Evolutionary conservation across 2,329 filamentous ascomycete genomes (phyloP).

Genomic region (Chlorencoelia australis): DNA sequence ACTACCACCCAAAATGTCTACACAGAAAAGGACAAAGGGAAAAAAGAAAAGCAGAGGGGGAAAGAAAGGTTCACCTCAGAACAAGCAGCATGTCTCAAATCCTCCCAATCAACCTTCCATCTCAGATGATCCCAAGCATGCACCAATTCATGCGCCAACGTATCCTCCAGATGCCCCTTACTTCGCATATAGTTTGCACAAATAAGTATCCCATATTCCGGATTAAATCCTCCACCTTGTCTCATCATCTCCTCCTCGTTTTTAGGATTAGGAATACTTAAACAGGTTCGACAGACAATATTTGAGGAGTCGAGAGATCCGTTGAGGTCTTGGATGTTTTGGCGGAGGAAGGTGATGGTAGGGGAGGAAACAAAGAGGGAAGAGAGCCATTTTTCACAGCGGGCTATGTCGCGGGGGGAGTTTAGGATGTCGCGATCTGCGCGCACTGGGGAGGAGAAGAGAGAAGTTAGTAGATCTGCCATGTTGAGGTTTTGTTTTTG

Average conservation of each 20-base stretch:
- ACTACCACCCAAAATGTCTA: slow-evolving; percentile 12
- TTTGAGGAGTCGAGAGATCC: slow-evolving; percentile 64
- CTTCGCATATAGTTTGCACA: slow-evolving; percentile 87
- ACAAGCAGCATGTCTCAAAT: slow-evolving; percentile 84
- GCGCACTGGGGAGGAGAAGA: too few species aligned
- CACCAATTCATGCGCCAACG: slow-evolving; percentile 93
- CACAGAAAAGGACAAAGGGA: background rate
- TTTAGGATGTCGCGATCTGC: slow-evolving; percentile 63
- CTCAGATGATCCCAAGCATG: slow-evolving; percentile 90
- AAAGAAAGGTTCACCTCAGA: slow-evolving; percentile 57
- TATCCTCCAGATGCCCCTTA: slow-evolving; percentile 79
- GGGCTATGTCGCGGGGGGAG: slow-evolving; percentile 67
- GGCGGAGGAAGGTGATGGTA: slow-evolving; percentile 73
- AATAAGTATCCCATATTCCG: slow-evolving; percentile 76
- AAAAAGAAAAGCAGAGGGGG: slow-evolving; percentile 19
- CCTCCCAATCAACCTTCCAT: slow-evolving; percentile 78
- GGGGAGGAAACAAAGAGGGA: slow-evolving; percentile 81
- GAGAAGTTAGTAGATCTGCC: too few species aligned
- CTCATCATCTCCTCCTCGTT: slow-evolving; percentile 44
- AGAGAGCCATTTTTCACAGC: slow-evolving; percentile 72
- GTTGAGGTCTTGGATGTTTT: slow-evolving; percentile 71
- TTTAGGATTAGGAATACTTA: slow-evolving; percentile 45
- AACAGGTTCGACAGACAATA: slow-evolving; percentile 75
- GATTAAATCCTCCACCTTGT: slow-evolving; percentile 72
- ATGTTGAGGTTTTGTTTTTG: too few species aligned